These are phyloP conservation scores for Puccinia horiana DNA, from an alignment of 1,284 basidiomycete genomes.

Conservation along the genomic window DNA sequence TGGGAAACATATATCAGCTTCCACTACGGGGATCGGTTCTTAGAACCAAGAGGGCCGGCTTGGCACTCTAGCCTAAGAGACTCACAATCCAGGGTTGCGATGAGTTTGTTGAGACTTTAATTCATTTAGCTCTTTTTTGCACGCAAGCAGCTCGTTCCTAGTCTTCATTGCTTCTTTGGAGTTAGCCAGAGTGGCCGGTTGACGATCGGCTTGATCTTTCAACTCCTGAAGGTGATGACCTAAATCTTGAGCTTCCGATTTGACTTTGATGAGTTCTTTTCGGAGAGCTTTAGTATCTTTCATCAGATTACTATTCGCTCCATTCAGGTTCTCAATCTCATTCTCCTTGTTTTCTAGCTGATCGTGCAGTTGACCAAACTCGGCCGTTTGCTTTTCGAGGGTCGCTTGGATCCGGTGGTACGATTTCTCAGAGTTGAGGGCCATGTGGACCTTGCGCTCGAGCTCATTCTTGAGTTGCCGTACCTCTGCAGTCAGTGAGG, in stretches of 20 bases:
- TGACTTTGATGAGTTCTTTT: constrained; percentile 37
- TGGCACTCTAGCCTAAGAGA: neutral
- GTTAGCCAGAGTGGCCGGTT: neutral
- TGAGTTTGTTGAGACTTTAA: constrained; percentile 18
- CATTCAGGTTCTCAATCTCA: constrained; percentile 26
- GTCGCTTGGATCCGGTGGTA: constrained; percentile 26
- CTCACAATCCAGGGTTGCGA: neutral
- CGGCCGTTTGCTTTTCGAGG: constrained; percentile 16
- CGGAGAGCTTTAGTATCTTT: constrained; percentile 33
- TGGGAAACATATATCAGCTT: constrained; percentile 61
- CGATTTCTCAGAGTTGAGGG: constrained; percentile 20
- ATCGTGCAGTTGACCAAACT: constrained; percentile 1
- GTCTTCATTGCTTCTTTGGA: constrained; percentile 28
- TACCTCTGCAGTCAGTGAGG: constrained; percentile 10
- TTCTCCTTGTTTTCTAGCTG: constrained; percentile 33
- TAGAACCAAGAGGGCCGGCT: too few relatives aligned
- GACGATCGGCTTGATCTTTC: constrained; percentile 16
- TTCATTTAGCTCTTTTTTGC: constrained; percentile 44
- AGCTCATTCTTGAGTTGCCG: constrained; percentile 9
- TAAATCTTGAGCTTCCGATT: constrained; percentile 31
- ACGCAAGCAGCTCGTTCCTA: constrained; percentile 26
- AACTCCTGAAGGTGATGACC: constrained; percentile 23
- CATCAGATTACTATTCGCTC: constrained; percentile 2
- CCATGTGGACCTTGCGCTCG: neutral
- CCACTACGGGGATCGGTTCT: neutral